These are phyloP conservation scores for Solanum hybrid DNA, from an alignment of 305 asterid genomes.

Conservation along the genomic window DNA sequence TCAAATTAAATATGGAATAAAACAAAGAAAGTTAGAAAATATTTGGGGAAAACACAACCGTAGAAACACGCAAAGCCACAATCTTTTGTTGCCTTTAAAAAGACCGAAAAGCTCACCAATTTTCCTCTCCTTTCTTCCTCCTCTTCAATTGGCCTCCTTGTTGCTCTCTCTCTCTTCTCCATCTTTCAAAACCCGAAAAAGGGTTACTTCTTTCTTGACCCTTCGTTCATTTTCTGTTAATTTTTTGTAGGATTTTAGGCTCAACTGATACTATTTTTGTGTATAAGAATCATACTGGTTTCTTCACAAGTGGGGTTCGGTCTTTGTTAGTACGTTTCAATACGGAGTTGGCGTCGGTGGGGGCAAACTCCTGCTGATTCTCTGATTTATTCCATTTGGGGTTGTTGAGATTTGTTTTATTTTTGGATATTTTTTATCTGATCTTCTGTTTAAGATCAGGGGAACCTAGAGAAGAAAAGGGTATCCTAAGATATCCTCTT, in stretches of 20 bases:
- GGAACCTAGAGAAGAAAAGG: constrained; percentile 6
- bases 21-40: background rate
- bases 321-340: background rate
- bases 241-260: background rate
- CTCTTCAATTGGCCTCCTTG: background rate
- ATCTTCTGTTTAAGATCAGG: background rate
- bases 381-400: background rate
- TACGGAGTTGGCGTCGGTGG: background rate
- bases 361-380: background rate
- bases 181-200: background rate
- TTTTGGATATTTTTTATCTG: background rate
- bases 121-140: background rate
- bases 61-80: constrained; percentile 1
- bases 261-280: background rate
- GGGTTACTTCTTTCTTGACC: background rate
- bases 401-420: background rate
- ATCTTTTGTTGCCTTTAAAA: constrained; percentile 1
- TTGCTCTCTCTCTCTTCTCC: background rate
- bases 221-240: background rate
- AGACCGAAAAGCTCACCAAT: background rate
- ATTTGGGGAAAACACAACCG: background rate
- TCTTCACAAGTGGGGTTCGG: constrained; percentile 3
- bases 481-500: background rate
- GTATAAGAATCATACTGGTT: background rate
- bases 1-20: background rate